A percentile compares a stretch with the other conserved stretches of the same genome.
These are phyloP conservation scores for Suillus discolor DNA, from an alignment of 768 basidiomycete species.

Conservation along the genomic window DNA sequence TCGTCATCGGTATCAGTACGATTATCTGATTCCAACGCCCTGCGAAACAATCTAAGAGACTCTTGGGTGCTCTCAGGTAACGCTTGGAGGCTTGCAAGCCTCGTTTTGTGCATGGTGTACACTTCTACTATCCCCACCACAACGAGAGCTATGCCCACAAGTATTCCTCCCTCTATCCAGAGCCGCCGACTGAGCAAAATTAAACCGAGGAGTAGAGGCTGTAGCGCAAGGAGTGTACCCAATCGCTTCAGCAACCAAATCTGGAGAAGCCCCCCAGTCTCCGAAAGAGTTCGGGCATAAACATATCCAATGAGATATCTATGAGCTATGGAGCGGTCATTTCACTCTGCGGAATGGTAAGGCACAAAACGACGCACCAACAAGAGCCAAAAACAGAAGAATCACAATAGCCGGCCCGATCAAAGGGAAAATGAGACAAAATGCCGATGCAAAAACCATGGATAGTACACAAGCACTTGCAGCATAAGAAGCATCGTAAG, in stretches of 20 bases:
- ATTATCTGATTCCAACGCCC: slow-evolving; percentile 41
- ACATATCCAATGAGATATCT: slow-evolving; percentile 81
- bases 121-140: slow-evolving; percentile 63
- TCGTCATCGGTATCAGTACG: slow-evolving; percentile 48
- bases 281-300: slow-evolving; percentile 69
- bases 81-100: slow-evolving; percentile 48
- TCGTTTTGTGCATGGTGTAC: slow-evolving; percentile 54
- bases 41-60: slow-evolving; percentile 56
- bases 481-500: slow-evolving; percentile 70
- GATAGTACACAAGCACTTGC: slow-evolving; percentile 67
- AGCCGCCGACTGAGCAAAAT: slow-evolving; percentile 66
- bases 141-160: slow-evolving; percentile 55
- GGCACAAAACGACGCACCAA: slow-evolving; percentile 47
- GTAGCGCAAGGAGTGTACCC: slow-evolving; percentile 68
- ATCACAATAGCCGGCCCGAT: slow-evolving; percentile 71
- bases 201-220: slow-evolving; percentile 75
- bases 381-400: slow-evolving; percentile 63
- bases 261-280: slow-evolving; percentile 74
- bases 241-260: slow-evolving; percentile 77
- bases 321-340: slow-evolving; percentile 53
- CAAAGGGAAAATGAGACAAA: slow-evolving; percentile 76
- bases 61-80: slow-evolving; percentile 59
- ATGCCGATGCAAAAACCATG: slow-evolving; percentile 71
- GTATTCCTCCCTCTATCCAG: slow-evolving; percentile 73
- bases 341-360: slow-evolving; percentile 1